These are phyloP conservation scores for Eucalyptus tenuipes DNA, from an alignment of 345 rosid genomes.

Conservation along the genomic window DNA sequence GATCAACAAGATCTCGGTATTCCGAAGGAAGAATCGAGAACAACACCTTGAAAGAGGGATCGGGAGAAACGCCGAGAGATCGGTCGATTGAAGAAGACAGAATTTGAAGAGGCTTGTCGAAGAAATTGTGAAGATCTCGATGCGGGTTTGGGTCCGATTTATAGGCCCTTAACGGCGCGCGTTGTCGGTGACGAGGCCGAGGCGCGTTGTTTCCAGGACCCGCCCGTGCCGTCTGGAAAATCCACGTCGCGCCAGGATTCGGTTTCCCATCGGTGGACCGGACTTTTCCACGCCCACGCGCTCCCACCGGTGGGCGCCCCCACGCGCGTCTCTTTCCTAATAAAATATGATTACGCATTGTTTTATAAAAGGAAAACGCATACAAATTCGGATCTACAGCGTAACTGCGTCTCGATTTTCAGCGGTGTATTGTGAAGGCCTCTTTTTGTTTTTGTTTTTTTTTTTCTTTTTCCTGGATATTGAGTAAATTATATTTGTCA, in stretches of 20 bases:
- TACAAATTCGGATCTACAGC: background rate
- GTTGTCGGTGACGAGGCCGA: background rate
- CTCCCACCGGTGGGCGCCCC: background rate
- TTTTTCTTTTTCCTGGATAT: background rate
- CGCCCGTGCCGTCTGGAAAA: background rate
- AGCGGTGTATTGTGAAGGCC: background rate
- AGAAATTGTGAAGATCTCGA: background rate
- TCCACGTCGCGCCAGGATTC: background rate
- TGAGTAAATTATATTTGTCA: background rate
- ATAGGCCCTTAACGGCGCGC: background rate
- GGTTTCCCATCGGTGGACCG: background rate
- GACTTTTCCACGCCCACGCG: background rate
- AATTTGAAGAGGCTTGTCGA: background rate
- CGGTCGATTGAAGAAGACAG: background rate
- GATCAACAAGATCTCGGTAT: background rate
- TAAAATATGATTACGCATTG: accelerated
- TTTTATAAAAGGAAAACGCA: background rate
- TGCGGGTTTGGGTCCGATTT: background rate
- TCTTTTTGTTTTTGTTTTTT: background rate
- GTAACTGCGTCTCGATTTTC: background rate
- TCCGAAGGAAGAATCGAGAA: background rate
- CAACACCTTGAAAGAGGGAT: background rate
- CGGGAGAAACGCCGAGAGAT: background rate
- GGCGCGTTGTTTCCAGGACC: background rate
- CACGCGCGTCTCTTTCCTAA: background rate